Conservation (phyloP, 2,329 filamentous ascomycete genomes). For the Ophiocordyceps polyrhachis-furcata region DNA sequence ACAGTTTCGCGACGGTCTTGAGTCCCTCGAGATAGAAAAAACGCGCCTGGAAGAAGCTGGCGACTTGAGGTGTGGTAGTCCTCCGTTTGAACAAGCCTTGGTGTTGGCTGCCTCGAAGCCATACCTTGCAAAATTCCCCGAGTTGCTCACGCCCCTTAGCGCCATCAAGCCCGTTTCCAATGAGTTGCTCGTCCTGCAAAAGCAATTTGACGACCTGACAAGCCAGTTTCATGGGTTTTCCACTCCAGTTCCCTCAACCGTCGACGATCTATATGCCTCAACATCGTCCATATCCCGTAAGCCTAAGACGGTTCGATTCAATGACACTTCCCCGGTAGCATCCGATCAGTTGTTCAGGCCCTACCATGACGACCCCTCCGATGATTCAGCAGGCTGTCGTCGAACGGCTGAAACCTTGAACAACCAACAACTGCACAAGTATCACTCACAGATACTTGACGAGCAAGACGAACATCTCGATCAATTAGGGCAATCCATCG, state of each 20-base stretch:
- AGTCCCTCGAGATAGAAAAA: constrained; percentile 45
- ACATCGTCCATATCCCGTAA: constrained; percentile 13
- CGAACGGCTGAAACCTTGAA: constrained; percentile 29
- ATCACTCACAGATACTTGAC: constrained; percentile 63
- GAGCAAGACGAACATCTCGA: constrained; percentile 94
- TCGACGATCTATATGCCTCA: constrained; percentile 43
- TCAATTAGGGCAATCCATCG: constrained; percentile 64
- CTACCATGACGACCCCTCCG: constrained; percentile 51
- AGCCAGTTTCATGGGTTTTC: constrained; percentile 60
- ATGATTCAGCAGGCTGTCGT: constrained; percentile 34
- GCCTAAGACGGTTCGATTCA: constrained; percentile 72
- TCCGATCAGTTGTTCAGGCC: constrained; percentile 28
- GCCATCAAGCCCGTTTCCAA: constrained; percentile 34
- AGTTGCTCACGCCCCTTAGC: constrained; percentile 13
- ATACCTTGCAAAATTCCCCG: neutral
- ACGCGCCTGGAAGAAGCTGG: constrained; percentile 43
- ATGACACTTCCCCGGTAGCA: constrained; percentile 35
- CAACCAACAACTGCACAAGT: constrained; percentile 74
- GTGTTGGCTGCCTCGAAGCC: neutral
- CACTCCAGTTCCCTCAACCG: constrained; percentile 25
- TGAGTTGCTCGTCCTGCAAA: constrained; percentile 47
- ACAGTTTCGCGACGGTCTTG: constrained; percentile 65
- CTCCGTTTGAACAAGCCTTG: too few species aligned
- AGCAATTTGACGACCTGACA: constrained; percentile 59
- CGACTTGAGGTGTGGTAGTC: constrained; percentile 38